Percentiles rank a stretch among this genome's conserved stretches.
Conservation (phyloP, 1,284 basidiomycete species). For the Heimioporus retisporus region DNA sequence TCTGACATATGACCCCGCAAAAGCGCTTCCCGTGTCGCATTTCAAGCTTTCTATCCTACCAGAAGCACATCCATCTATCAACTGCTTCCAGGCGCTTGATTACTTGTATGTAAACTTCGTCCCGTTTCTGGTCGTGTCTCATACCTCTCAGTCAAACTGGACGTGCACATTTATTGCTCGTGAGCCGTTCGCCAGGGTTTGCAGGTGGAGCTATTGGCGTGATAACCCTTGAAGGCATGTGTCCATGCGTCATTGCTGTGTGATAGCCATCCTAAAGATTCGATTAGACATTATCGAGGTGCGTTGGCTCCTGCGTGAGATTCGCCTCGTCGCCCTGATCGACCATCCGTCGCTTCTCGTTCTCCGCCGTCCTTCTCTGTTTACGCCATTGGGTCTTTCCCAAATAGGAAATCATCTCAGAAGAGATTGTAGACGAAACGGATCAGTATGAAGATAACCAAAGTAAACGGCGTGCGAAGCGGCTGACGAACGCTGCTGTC, state of each 20-base stretch:
- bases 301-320: constrained; percentile 9
- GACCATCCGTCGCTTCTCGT: background rate
- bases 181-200: constrained; percentile 86
- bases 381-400: constrained; percentile 1
- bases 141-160: constrained; percentile 87
- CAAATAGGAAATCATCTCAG: constrained; percentile 80
- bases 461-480: constrained; percentile 68
- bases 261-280: too few species aligned
- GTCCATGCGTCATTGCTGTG: too few species aligned
- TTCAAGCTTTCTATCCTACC: constrained; percentile 89
- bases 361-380: background rate
- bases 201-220: constrained; percentile 88
- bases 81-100: constrained; percentile 87
- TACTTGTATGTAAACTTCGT: constrained; percentile 72
- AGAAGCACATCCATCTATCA: constrained; percentile 89
- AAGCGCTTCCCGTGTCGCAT: constrained; percentile 79
- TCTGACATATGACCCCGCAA: constrained; percentile 90
- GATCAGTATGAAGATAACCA: constrained; percentile 91
- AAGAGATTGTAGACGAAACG: constrained; percentile 93
- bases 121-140: constrained; percentile 38
- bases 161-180: constrained; percentile 91
- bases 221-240: constrained; percentile 79
- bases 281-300: constrained; percentile 73
- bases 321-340: background rate
- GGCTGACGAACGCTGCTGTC: constrained; percentile 77